A percentile compares a stretch with the other conserved stretches of the same genome.
Conservation (phyloP, 768 basidiomycete genomes). For the Tephrocybe rancida region DNA sequence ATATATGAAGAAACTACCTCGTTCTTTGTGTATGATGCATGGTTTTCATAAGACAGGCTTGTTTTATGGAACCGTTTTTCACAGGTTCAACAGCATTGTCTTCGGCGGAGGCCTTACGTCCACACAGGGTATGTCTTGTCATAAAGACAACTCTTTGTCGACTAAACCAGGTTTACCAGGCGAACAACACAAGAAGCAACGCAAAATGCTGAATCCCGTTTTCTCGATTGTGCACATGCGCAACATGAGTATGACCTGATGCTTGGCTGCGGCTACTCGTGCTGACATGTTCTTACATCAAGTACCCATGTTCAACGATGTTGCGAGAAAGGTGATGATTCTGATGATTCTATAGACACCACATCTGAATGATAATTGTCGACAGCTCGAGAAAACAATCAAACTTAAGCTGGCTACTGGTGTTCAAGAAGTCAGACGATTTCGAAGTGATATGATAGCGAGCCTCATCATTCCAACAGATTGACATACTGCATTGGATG, state of each 20-base stretch:
- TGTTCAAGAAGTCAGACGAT: slow-evolving; percentile 29
- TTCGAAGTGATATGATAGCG: neutral
- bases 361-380: too few species aligned
- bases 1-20: slow-evolving; percentile 6
- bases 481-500: slow-evolving; percentile 37
- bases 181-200: slow-evolving; percentile 14
- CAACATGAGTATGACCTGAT: slow-evolving; percentile 12
- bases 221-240: slow-evolving; percentile 17
- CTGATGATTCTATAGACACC: too few species aligned
- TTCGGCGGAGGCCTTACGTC: slow-evolving; percentile 12
- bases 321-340: too few species aligned
- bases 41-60: too few species aligned
- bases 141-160: too few species aligned
- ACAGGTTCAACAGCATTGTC: neutral
- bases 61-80: neutral
- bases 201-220: slow-evolving; percentile 17
- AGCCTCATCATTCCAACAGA: too few species aligned
- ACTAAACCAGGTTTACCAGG: neutral
- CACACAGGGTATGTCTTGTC: neutral
- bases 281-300: too few species aligned
- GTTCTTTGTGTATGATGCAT: slow-evolving; percentile 7
- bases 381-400: too few species aligned
- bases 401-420: slow-evolving; percentile 28
- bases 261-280: too few species aligned
- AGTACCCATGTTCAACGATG: too few species aligned